Conservation (phyloP, 352 stramenopile species). For the Phytophthora fragariaefolia region DNA sequence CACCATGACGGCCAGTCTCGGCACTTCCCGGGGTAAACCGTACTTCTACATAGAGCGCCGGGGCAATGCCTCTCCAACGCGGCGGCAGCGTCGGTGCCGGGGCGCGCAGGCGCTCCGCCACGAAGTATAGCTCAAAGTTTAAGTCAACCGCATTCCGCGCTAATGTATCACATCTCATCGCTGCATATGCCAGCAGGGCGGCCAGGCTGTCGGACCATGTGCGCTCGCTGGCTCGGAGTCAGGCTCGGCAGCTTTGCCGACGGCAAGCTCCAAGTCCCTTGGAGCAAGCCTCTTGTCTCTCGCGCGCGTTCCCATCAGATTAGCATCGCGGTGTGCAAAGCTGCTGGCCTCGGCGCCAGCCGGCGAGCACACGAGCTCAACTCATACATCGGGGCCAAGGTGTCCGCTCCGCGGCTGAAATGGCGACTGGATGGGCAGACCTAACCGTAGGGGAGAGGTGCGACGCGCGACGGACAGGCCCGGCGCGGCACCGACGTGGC, state of each 20-base stretch:
- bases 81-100: background rate
- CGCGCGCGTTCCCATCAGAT: slow-evolving; percentile 38
- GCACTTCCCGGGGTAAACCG: slow-evolving; percentile 27
- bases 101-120: no score
- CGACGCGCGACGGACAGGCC: slow-evolving; percentile 16
- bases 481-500: background rate
- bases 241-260: background rate
- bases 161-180: slow-evolving; percentile 20
- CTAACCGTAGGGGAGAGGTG: slow-evolving; percentile 30
- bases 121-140: background rate
- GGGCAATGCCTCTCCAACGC: slow-evolving; percentile 5
- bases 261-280: background rate
- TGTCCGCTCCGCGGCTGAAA: slow-evolving; percentile 24
- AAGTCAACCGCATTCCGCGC: background rate
- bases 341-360: slow-evolving; percentile 12
- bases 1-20: slow-evolving; percentile 28
- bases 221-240: background rate
- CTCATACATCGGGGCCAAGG: slow-evolving; percentile 20
- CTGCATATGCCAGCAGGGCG: slow-evolving; percentile 13
- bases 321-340: slow-evolving; percentile 16
- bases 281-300: slow-evolving; percentile 22
- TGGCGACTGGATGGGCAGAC: slow-evolving; percentile 32
- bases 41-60: slow-evolving; percentile 43
- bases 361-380: slow-evolving; percentile 24
- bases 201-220: slow-evolving; percentile 13